Conservation (phyloP, 73 alveolate genomes). For the Uronychia binucleata region DNA sequence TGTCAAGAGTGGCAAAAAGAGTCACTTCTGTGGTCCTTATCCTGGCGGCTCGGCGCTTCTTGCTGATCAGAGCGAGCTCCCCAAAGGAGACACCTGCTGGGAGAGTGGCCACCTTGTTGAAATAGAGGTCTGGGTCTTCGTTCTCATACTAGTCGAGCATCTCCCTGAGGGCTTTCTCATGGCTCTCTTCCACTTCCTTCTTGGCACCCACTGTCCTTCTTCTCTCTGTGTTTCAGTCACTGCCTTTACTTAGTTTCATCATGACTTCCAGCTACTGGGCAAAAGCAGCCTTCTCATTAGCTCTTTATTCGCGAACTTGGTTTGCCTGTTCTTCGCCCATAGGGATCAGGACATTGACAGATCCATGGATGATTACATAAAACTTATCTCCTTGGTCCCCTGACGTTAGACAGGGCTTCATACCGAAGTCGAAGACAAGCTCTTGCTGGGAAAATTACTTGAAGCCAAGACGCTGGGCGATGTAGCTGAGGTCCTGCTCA, state of each 20-base stretch:
- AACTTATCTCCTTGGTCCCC: conserved; percentile 18
- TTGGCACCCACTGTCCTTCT: not conserved
- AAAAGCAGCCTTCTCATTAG: not conserved
- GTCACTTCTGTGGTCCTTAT: not conserved
- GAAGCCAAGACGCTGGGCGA: conserved; percentile 28
- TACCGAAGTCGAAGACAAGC: conserved; percentile 15
- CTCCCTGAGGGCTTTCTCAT: not conserved
- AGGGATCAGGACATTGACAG: conserved; percentile 18
- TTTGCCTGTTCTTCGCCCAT: not conserved
- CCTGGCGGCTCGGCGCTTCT: conserved; percentile 19
- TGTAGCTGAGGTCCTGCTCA: conserved; percentile 8
- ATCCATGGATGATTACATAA: conserved; percentile 17
- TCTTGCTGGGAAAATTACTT: not conserved
- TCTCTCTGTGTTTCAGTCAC: not conserved
- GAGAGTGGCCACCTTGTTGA: conserved; percentile 1
- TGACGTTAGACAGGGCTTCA: not conserved
- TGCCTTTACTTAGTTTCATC: not conserved
- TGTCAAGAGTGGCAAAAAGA: conserved; percentile 3
- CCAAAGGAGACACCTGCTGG: conserved; percentile 20
- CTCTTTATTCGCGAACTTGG: not conserved
- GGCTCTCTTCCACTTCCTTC: not conserved
- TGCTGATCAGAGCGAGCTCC: conserved; percentile 9
- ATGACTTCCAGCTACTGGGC: not conserved
- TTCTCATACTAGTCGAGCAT: not conserved
- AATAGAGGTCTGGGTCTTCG: conserved; percentile 7